phyloP scores from a whole-genome alignment of 2,329 filamentous ascomycete genomes.

The Colletotrichum cuscutae region DNA sequence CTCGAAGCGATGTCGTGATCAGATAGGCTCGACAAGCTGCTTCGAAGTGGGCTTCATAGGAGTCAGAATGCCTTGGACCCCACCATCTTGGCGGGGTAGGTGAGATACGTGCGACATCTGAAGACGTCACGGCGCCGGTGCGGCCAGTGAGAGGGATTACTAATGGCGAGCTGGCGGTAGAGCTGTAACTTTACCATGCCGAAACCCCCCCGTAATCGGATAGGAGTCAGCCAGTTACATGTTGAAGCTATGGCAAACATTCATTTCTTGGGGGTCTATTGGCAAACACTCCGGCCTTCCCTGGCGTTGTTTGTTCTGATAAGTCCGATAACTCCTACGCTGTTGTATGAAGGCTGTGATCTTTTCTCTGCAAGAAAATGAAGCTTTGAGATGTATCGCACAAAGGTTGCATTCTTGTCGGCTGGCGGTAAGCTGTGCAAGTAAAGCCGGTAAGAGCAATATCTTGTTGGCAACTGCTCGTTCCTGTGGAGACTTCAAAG shows the following conservation, averaged over 20 bases:
- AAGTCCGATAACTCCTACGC: neutral
- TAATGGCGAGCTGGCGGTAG: neutral
- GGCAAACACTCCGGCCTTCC: neutral
- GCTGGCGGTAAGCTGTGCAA: neutral
- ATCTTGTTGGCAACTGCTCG: neutral
- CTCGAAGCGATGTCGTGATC: conserved; percentile 28
- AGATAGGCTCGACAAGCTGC: conserved; percentile 14
- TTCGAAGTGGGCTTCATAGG: conserved; percentile 10
- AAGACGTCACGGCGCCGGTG: conserved; percentile 23
- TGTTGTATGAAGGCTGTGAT: neutral
- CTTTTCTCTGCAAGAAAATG: neutral
- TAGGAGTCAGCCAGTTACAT: neutral
- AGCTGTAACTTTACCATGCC: neutral
- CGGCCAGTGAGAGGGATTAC: neutral
- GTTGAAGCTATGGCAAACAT: neutral
- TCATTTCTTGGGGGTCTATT: neutral
- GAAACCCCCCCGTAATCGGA: neutral
- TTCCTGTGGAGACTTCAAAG: neutral
- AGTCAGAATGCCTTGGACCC: conserved; percentile 5
- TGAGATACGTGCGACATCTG: conserved; percentile 1
- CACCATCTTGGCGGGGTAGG: conserved; percentile 30
- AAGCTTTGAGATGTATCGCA: neutral
- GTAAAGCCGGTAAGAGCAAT: neutral
- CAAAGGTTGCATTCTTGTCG: neutral
- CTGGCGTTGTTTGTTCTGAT: neutral